These are phyloP conservation scores for Earliella scabrosa DNA, from an alignment of 1,284 basidiomycete species.

Conservation along the genomic window DNA sequence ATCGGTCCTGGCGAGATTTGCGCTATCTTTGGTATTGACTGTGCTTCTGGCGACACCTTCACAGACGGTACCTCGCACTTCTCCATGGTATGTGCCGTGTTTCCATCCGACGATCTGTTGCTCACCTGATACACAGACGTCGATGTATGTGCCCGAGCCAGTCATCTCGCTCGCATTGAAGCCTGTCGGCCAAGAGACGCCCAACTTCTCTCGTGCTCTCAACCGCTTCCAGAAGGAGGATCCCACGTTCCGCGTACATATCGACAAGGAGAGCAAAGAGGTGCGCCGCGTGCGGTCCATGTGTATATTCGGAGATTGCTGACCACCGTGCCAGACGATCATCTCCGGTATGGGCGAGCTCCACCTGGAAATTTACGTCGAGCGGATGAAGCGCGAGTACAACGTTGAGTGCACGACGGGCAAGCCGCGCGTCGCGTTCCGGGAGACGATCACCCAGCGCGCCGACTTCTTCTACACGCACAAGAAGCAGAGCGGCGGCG, in stretches of 20 bases:
- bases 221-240: slow-evolving; percentile 99
- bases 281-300: slow-evolving; percentile 50
- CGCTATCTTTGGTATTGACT: slow-evolving; percentile 99
- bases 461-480: slow-evolving; percentile 93
- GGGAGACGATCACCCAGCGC: slow-evolving; percentile 88
- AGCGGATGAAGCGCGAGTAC: slow-evolving; percentile 98
- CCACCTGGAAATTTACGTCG: slow-evolving; percentile 99
- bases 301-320: too few relatives aligned
- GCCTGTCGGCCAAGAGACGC: slow-evolving; percentile 90
- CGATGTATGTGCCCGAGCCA: slow-evolving; percentile 98
- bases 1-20: slow-evolving; percentile 99
- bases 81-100: slow-evolving; percentile 74
- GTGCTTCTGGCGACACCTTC: slow-evolving; percentile 98
- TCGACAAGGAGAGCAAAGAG: slow-evolving; percentile 95
- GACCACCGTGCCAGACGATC: slow-evolving; percentile 73
- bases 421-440: slow-evolving; percentile 96
- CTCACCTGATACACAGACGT: slow-evolving; percentile 62
- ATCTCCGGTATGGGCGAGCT: slow-evolving; percentile 99
- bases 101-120: neutral
- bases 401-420: slow-evolving; percentile 94
- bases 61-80: slow-evolving; percentile 88
- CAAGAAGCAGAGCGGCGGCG: slow-evolving; percentile 98
- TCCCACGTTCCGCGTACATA: slow-evolving; percentile 97
- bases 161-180: slow-evolving; percentile 97
- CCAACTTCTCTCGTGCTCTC: slow-evolving; percentile 95